These are phyloP conservation scores for Trypanosoma conorhini DNA, from an alignment of 208 protist genomes.

Conservation along the genomic window DNA sequence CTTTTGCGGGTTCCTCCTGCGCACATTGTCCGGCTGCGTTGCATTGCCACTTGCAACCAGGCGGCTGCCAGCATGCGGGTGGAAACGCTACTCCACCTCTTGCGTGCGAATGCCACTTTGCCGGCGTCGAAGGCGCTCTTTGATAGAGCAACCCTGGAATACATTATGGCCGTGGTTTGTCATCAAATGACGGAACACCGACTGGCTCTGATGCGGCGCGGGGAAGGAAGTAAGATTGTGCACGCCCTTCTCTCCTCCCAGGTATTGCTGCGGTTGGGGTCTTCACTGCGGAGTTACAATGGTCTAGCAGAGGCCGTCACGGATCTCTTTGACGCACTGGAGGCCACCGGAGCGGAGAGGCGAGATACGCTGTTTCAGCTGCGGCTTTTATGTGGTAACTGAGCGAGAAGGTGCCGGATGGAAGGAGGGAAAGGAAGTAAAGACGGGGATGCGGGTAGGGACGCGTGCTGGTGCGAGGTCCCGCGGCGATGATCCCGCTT, in stretches of 20 bases:
- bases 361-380: constrained; percentile 26
- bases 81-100: constrained; percentile 33
- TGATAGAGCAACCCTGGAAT: constrained; percentile 11
- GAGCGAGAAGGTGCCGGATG: neutral
- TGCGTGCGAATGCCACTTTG: constrained; percentile 29
- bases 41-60: neutral
- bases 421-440: neutral
- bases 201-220: neutral
- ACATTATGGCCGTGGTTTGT: constrained; percentile 17
- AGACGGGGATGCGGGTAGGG: neutral
- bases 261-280: constrained; percentile 18
- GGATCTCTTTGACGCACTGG: constrained; percentile 12
- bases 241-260: constrained; percentile 26
- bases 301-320: constrained; percentile 6
- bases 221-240: constrained; percentile 18
- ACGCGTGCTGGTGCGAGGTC: neutral
- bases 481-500: neutral
- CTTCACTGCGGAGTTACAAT: constrained; percentile 17
- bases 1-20: neutral
- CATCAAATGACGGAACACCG: constrained; percentile 1
- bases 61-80: neutral
- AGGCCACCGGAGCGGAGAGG: constrained; percentile 7
- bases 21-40: constrained; percentile 1
- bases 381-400: constrained; percentile 15
- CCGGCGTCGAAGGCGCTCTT: constrained; percentile 24